Conservation (phyloP, 441 rosid species). For the Erodium chrysanthum region DNA sequence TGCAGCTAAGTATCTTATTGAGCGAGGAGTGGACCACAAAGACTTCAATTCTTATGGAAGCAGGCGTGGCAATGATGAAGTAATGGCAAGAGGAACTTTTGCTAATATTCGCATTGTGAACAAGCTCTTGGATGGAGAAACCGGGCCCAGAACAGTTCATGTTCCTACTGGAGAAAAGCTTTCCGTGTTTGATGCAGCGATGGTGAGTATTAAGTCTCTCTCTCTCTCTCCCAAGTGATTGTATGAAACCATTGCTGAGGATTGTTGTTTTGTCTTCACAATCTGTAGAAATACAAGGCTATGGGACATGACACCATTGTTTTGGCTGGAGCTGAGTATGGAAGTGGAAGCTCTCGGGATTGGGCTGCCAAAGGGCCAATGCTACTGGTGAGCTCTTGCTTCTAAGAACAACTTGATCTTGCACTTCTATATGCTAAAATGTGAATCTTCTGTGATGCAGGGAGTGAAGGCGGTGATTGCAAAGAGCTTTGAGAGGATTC, state of each 20-base stretch:
- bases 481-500: conserved; percentile 58
- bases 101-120: conserved; percentile 48
- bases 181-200: conserved; percentile 48
- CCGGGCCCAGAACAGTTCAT: conserved; percentile 50
- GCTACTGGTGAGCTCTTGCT: conserved; percentile 33
- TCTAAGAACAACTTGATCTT: not conserved
- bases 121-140: conserved; percentile 52
- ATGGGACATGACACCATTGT: conserved; percentile 44
- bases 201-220: conserved; percentile 41
- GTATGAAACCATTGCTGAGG: not conserved
- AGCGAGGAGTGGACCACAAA: conserved; percentile 35
- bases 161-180: conserved; percentile 53
- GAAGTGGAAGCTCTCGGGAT: conserved; percentile 60
- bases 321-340: conserved; percentile 54
- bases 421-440: not conserved
- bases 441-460: conserved; percentile 14
- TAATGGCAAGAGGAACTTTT: conserved; percentile 53
- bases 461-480: conserved; percentile 54
- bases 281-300: conserved; percentile 39
- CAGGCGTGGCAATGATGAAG: conserved; percentile 52
- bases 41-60: conserved; percentile 60
- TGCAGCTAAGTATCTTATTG: conserved; percentile 45
- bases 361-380: conserved; percentile 67
- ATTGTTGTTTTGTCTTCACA: not conserved
- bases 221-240: not conserved